Evolutionary conservation across 225 moss, liverwort and hornwort genomes (phyloP).

Genomic region (Asterella californica): DNA sequence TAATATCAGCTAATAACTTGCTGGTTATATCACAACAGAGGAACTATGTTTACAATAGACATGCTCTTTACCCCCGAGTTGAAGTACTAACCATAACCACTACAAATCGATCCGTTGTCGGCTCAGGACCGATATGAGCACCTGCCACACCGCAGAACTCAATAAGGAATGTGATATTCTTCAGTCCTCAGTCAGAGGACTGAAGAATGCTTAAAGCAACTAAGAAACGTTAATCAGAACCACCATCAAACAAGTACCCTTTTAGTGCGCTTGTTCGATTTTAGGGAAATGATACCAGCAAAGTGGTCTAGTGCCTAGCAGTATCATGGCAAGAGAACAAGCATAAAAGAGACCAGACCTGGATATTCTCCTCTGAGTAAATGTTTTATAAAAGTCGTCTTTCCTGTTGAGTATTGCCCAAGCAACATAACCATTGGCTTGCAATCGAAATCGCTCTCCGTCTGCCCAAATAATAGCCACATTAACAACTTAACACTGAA

Average conservation of each 20-base stretch:
- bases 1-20: not conserved
- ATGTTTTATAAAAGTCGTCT: conserved; percentile 98
- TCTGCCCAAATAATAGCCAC: conserved; percentile 43
- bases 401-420: conserved; percentile 98
- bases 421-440: conserved; percentile 98
- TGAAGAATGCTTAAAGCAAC: not conserved
- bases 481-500: not conserved
- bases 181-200: not conserved
- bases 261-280: too few species aligned
- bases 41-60: not conserved
- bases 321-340: not conserved
- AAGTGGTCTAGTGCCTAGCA: not conserved
- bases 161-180: not conserved
- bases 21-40: not conserved
- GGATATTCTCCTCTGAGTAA: conserved; percentile 74
- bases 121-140: conserved; percentile 98
- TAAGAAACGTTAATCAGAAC: not conserved
- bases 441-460: conserved; percentile 98
- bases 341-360: conserved; percentile 18
- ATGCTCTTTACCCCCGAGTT: not conserved
- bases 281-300: not conserved
- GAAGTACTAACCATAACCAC: conserved; percentile 71
- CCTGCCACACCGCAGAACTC: conserved; percentile 38
- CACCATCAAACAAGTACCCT: not conserved
- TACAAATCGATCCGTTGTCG: conserved; percentile 98